A percentile compares a stretch with the other conserved stretches of the same genome.
These are phyloP conservation scores for Lodderomyces jiufengensis DNA, from an alignment of 1,139 yeast genomes.

Conservation along the genomic window DNA sequence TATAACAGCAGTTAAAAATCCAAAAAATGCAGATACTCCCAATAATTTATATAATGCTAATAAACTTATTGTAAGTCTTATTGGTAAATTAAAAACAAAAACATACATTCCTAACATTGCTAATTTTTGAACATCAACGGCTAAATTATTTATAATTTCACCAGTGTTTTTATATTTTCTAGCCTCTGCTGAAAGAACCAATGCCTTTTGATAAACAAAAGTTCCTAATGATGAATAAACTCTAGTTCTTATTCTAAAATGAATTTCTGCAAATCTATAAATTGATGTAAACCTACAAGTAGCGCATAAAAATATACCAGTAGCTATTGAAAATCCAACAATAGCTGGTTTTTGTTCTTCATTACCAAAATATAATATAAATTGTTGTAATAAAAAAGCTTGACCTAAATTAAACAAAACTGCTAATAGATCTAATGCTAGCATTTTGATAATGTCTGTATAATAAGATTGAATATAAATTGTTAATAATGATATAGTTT, in stretches of 20 bases:
- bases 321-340: conserved; percentile 27
- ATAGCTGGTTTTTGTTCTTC: conserved; percentile 19
- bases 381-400: conserved; percentile 29
- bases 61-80: conserved; percentile 25
- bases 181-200: conserved; percentile 33
- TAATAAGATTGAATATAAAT: conserved; percentile 12
- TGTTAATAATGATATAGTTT: conserved; percentile 23
- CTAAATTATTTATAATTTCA: conserved; percentile 35
- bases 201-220: conserved; percentile 29
- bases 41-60: conserved; percentile 26
- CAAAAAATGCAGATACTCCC: conserved; percentile 33
- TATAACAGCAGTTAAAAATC: conserved; percentile 28
- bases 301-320: conserved; percentile 22
- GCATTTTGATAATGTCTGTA: conserved; percentile 9
- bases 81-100: conserved; percentile 25
- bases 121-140: conserved; percentile 32
- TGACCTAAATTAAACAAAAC: conserved; percentile 19
- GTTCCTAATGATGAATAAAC: conserved; percentile 23
- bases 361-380: conserved; percentile 23
- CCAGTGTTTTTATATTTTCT: conserved; percentile 34
- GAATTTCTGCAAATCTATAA: conserved; percentile 21
- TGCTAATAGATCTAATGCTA: conserved; percentile 19
- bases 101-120: conserved; percentile 22
- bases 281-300: conserved; percentile 22
- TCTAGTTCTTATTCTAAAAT: conserved; percentile 16